Conservation (phyloP, 129 eudicot genomes). For the Oenanthe sinensis region DNA sequence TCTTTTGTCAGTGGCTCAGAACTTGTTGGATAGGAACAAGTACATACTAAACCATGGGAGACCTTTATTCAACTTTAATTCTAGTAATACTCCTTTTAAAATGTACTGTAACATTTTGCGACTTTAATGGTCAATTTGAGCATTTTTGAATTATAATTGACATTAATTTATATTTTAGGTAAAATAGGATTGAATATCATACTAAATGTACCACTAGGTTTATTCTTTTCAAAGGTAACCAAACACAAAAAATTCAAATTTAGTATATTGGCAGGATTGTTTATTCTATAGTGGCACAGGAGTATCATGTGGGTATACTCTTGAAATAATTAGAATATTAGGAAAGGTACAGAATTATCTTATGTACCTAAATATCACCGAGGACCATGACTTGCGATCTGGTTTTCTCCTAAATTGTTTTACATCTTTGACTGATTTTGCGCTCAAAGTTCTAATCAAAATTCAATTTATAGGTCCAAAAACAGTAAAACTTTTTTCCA, state of each 20-base stretch:
- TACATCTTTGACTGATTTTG: not conserved
- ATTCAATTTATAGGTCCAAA: conserved; percentile 55
- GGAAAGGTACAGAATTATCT: not conserved
- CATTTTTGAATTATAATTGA: not conserved
- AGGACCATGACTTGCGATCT: not conserved
- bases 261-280: not conserved
- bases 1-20: not conserved
- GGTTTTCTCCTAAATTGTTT: not conserved
- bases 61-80: not conserved
- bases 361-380: not conserved
- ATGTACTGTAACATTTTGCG: too few relatives aligned
- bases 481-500: conserved; percentile 78
- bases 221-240: not conserved
- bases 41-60: not conserved
- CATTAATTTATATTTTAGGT: not conserved
- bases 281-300: not conserved
- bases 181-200: not conserved
- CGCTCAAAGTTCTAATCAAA: not conserved
- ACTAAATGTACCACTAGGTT: not conserved
- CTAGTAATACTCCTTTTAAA: not conserved
- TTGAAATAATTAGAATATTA: not conserved
- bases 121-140: not conserved
- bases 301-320: not conserved
- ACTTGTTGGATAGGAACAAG: not conserved
- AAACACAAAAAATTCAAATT: not conserved